Base-by-base conservation (phyloP, 805 yeast genomes). In the Metschnikowia picachoensis region DNA sequence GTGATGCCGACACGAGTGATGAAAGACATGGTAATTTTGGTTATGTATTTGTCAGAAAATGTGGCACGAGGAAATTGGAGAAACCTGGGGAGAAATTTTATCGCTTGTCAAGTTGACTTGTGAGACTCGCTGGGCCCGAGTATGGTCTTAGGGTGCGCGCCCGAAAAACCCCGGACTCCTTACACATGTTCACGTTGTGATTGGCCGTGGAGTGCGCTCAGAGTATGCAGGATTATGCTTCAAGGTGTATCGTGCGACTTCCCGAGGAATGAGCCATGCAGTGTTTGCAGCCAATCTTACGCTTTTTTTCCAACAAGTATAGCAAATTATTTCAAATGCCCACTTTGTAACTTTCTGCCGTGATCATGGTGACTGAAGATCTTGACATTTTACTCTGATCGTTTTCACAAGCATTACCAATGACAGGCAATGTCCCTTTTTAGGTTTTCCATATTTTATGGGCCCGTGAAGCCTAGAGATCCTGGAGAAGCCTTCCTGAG, bases 1-100 rank as follows among this genome's bases (percentile, higher is more conserved):
- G 55, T 49, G 50, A 46, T 53, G 17, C 71, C 70, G 39, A 63
- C 56, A 58, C 70, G 70, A 25, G 66, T 49, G 39, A 52, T 35
- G 35, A 60, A 58, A 64, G 63, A 61, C 53, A 47, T 58, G 25
- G 31, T 31, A 30, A 17, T 20, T 17, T 39, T 34, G 20, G 35
- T 25, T 8, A 35, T 35, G 34, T 16, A 35, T 30, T 25, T 14
- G 40, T 31, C 17, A 27, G 8, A 13, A 16, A 33, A 8, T 32
- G 36, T 14, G 8, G 28, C 30, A 35, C 29, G 25, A 35, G 35
- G 37, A 20, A 27, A 13, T 9, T 27, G n/a, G 44, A 35, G 39
- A 12, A 29, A 3, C 4, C 32, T 20, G 25, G 25, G 25, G 25
- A 5, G 25, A 20, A 7, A 20, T 20, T 20, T 20, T 1, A 20